Conservation (phyloP, 2,329 filamentous ascomycete genomes). For the Dothideomycetidae sp. region DNA sequence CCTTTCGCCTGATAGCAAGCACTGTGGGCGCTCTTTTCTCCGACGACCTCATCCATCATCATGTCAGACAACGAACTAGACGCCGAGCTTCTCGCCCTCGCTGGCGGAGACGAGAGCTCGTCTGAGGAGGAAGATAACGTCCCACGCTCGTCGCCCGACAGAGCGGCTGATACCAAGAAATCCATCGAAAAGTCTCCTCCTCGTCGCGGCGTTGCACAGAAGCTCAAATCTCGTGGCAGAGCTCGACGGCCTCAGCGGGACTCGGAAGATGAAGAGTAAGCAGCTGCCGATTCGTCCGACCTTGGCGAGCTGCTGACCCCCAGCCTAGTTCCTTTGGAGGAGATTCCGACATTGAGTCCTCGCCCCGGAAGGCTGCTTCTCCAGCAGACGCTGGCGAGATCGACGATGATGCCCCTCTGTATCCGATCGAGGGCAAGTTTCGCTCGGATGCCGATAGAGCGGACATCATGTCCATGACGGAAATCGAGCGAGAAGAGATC, state of each 20-base stretch:
- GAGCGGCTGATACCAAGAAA: slow-evolving; percentile 25
- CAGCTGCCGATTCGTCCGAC: slow-evolving; percentile 48
- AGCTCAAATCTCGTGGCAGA: slow-evolving; percentile 31
- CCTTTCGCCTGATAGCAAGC: no score
- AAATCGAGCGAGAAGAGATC: slow-evolving; percentile 81
- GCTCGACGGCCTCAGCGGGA: slow-evolving; percentile 26
- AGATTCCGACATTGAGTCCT: slow-evolving; percentile 59
- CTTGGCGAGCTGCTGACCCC: slow-evolving; percentile 5
- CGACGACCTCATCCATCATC: slow-evolving; percentile 21
- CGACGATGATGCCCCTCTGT: slow-evolving; percentile 48
- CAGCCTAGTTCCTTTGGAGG: slow-evolving; percentile 45
- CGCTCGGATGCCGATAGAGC: slow-evolving; percentile 40
- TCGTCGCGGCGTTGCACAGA: slow-evolving; percentile 31
- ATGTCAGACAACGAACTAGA: slow-evolving; percentile 72
- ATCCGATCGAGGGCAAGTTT: slow-evolving; percentile 77
- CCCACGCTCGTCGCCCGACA: slow-evolving; percentile 40
- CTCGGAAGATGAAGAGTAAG: slow-evolving; percentile 61
- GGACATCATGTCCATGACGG: slow-evolving; percentile 69
- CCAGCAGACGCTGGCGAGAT: slow-evolving; percentile 28
- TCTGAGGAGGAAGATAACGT: slow-evolving; percentile 38
- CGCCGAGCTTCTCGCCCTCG: slow-evolving; percentile 84
- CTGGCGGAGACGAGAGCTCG: slow-evolving; percentile 50
- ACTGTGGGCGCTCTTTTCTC: no score
- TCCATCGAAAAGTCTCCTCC: slow-evolving; percentile 21
- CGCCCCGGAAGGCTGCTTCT: slow-evolving; percentile 17